Evolutionary conservation across 495 filamentous ascomycete genomes (phyloP), one percentile per base, ranked within the genome.

Genomic region (Penicillium desertorum): DNA sequence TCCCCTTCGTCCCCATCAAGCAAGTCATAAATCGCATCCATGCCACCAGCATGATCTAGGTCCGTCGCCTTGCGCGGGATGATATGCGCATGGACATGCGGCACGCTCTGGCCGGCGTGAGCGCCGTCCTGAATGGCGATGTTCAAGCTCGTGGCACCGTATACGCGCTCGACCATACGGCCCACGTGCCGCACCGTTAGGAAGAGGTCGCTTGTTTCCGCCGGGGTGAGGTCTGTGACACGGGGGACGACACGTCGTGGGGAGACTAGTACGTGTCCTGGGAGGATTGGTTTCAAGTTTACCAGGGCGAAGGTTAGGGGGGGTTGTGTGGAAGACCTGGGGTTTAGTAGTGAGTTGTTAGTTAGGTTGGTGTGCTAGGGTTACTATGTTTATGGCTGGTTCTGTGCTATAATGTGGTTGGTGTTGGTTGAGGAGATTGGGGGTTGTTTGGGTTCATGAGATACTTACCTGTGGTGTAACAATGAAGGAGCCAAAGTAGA

Each of bases 241-340:
- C 90, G 88, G 37, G 82, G 79, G 63, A 90, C 88, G 17, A 81
- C 72, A 30, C 81, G 81, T 4, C 71, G 76, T 11, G 80, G 77
- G 37, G 72, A 80, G 55, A 98, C 81, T 25, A 98, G 88, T 54
- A 98, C 87, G 75, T 98, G 94, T 45, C 94, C 94, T 0, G 94
- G 92, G 1, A 98, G 83, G 17, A 98, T 83, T 12, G 94, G 94
- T 72, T 96, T 96, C 64, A 97, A 83, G 78, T 97, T 97, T 22
- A 96, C 91, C 50, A 96, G 82, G 57, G 88, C 88, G 78, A 89
- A 94, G 68, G 86, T 86, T 64, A 86, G 79, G 12, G 87, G 87
- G 78, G 11, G 92, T 96, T 61, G 72, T 76, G 75, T 94, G 81
- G 81, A 98, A 98, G 77, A 96, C 88, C 88, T 84, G 45, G 25